A percentile compares a stretch with the other conserved stretches of the same genome.
Conservation (phyloP, 2,329 filamentous ascomycete genomes). For the Talaromyces sp. region DNA sequence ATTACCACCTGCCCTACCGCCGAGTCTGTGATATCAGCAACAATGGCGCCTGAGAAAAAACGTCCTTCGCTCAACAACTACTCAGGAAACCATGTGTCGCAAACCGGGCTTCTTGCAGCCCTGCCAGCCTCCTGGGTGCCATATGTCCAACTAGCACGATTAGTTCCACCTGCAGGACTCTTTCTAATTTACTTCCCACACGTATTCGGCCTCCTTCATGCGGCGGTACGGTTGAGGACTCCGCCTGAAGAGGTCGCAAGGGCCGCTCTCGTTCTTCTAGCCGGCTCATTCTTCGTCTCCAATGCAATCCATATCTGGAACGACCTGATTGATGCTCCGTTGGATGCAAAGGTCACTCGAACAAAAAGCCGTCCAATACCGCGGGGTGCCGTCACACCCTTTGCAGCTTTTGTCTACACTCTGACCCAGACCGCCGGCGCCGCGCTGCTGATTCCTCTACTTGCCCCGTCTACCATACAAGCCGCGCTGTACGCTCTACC, state of each 20-base stretch:
- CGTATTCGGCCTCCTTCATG: constrained; percentile 69
- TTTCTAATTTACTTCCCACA: constrained; percentile 87
- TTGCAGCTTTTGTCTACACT: constrained; percentile 68
- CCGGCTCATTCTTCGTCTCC: constrained; percentile 76
- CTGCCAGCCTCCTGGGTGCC: constrained; percentile 8
- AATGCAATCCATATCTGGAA: constrained; percentile 86
- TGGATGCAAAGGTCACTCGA: constrained; percentile 73
- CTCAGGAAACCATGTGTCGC: not conserved
- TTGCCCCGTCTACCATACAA: not conserved
- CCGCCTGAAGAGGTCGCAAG: constrained; percentile 52
- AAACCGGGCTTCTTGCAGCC: not conserved
- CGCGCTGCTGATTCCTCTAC: constrained; percentile 35
- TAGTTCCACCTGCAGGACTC: constrained; percentile 77
- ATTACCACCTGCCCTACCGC: too few species aligned
- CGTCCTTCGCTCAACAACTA: not conserved
- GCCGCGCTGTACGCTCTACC: constrained; percentile 1
- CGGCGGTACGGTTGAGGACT: constrained; percentile 49
- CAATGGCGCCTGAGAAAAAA: too few species aligned
- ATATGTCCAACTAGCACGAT: constrained; percentile 47
- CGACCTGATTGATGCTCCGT: constrained; percentile 83
- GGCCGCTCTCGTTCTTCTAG: constrained; percentile 5
- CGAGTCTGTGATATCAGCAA: too few species aligned
- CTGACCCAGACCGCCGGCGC: constrained; percentile 52
- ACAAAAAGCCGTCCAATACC: constrained; percentile 78
- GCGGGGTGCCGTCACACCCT: constrained; percentile 68